phyloP scores from a whole-genome alignment of 129 eudicot genomes.

The Sambucus nigra region DNA sequence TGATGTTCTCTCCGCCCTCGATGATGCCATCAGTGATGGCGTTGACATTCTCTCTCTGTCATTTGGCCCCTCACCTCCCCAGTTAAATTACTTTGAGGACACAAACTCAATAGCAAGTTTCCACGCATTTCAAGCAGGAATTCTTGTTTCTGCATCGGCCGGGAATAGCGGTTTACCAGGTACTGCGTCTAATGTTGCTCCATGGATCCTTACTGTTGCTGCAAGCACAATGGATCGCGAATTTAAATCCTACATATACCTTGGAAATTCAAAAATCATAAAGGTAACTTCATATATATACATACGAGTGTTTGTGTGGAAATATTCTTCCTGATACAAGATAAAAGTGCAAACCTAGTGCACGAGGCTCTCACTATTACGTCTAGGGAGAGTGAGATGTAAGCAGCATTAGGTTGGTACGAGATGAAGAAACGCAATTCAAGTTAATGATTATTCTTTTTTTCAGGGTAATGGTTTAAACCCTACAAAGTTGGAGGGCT shows the following conservation, averaged over 20 bases:
- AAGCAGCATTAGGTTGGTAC: background rate
- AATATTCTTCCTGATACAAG: background rate
- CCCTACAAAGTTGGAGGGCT: slow-evolving; percentile 21
- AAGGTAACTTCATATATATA: slow-evolving; percentile 9
- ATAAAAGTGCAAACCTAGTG: background rate
- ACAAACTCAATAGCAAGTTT: slow-evolving; percentile 40
- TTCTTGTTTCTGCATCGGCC: slow-evolving; percentile 49
- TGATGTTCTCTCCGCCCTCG: slow-evolving; percentile 51
- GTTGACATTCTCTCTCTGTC: slow-evolving; percentile 58
- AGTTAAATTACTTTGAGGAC: slow-evolving; percentile 27
- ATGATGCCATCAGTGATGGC: slow-evolving; percentile 58
- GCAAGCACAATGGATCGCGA: slow-evolving; percentile 65
- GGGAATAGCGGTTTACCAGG: slow-evolving; percentile 42
- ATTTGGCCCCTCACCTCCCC: slow-evolving; percentile 42
- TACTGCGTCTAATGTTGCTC: slow-evolving; percentile 49
- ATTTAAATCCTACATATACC: slow-evolving; percentile 30
- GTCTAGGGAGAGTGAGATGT: background rate
- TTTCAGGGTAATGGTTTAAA: slow-evolving; percentile 46
- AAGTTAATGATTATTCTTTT: background rate
- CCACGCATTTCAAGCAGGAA: slow-evolving; percentile 59
- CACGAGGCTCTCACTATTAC: background rate
- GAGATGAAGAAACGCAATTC: background rate
- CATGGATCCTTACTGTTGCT: slow-evolving; percentile 70
- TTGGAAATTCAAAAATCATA: slow-evolving; percentile 36
- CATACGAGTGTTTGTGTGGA: background rate